phyloP scores from a whole-genome alignment of 2,329 filamentous ascomycete species.

The Calonectria pseudoturangicola region DNA sequence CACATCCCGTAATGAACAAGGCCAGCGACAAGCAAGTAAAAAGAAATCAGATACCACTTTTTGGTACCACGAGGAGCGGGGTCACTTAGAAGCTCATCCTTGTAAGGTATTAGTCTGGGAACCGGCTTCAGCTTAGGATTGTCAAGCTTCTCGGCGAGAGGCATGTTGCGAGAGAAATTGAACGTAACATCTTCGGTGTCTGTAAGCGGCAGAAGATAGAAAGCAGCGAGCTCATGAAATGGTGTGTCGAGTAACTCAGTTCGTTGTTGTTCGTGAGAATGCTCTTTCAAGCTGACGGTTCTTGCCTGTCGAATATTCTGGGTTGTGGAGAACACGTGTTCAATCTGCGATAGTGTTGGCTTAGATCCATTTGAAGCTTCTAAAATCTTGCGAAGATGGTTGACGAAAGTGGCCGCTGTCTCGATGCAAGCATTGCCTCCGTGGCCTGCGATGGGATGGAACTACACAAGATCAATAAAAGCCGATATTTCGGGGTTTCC shows the following conservation, averaged over 20 bases:
- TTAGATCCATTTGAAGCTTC: slow-evolving; percentile 10
- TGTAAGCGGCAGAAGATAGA: slow-evolving; percentile 27
- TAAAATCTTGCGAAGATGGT: slow-evolving; percentile 11
- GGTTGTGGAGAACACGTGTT: slow-evolving; percentile 28
- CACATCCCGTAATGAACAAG: slow-evolving; percentile 34
- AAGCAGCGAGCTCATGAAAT: slow-evolving; percentile 24
- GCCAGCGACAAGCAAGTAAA: slow-evolving; percentile 28
- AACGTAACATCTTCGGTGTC: slow-evolving; percentile 35
- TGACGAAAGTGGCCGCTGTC: slow-evolving; percentile 29
- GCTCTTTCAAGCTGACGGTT: slow-evolving; percentile 17
- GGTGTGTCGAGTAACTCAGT: slow-evolving; percentile 31
- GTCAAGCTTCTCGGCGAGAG: slow-evolving; percentile 33
- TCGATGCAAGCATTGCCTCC: slow-evolving; percentile 37
- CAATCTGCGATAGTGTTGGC: slow-evolving; percentile 15
- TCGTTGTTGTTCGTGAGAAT: slow-evolving; percentile 35
- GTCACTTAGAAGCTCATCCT: slow-evolving; percentile 34
- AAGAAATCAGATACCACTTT: slow-evolving; percentile 35
- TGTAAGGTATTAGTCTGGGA: slow-evolving; percentile 34
- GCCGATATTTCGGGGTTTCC: neutral
- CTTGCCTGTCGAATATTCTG: slow-evolving; percentile 30
- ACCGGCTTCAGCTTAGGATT: slow-evolving; percentile 22
- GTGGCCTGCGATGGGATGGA: slow-evolving; percentile 34
- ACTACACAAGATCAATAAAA: neutral
- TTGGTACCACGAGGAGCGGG: neutral
- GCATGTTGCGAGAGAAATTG: slow-evolving; percentile 39